Percentiles rank a stretch among this genome's conserved stretches.
Evolutionary conservation across 371 early-diverging fungal species (phyloP).

Genomic region (Parasitella parasitica): DNA sequence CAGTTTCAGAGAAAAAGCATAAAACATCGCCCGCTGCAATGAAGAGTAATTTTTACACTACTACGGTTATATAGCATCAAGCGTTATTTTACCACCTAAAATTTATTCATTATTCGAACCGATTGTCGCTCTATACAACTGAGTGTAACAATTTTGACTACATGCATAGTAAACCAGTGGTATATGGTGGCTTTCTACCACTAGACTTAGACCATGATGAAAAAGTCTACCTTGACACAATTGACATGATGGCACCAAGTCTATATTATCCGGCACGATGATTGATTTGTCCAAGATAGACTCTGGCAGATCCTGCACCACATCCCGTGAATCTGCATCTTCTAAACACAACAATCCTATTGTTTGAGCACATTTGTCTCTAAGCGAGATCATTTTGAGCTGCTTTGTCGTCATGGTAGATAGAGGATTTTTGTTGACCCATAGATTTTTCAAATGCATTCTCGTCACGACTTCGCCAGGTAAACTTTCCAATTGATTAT

Average conservation of each 20-base stretch:
- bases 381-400: conserved; percentile 2
- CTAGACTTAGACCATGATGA: background rate
- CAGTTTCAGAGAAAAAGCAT: too few species aligned
- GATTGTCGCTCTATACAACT: background rate
- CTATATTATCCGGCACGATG: background rate
- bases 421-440: conserved; percentile 51
- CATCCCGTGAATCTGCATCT: conserved; percentile 7
- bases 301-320: background rate
- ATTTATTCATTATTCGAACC: background rate
- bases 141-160: conserved; percentile 11
- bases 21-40: too few species aligned
- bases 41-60: too few species aligned
- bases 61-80: too few species aligned
- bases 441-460: conserved; percentile 11
- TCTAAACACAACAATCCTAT: conserved; percentile 8
- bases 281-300: background rate
- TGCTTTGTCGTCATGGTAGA: background rate
- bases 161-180: conserved; percentile 7
- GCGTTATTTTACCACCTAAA: background rate
- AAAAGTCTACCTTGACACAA: background rate
- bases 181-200: background rate
- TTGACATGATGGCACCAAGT: background rate
- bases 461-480: conserved; percentile 43
- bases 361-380: conserved; percentile 16
- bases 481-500: conserved; percentile 51